Conservation (phyloP, 352 stramenopile species). For the Phytophthora boehmeriae region DNA sequence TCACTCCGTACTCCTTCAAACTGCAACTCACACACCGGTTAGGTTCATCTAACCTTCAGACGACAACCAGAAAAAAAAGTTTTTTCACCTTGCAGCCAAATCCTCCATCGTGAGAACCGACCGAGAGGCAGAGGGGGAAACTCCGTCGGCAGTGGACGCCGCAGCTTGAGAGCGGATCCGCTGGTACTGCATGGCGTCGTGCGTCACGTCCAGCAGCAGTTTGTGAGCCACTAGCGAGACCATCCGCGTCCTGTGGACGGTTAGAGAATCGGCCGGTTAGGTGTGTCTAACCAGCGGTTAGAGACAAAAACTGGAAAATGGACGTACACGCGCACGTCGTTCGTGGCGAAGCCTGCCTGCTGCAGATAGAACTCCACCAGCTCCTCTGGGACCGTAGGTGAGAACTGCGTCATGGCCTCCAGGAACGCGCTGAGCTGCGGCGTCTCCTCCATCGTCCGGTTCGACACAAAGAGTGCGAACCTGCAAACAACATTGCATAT, state of each 20-base stretch:
- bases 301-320: neutral
- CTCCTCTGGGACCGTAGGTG: constrained; percentile 75
- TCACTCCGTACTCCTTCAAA: constrained; percentile 83
- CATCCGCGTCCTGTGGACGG: constrained; percentile 50
- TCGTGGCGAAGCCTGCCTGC: constrained; percentile 67
- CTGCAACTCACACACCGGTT: constrained; percentile 25
- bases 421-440: constrained; percentile 74
- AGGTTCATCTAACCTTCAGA: neutral
- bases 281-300: constrained; percentile 1
- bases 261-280: constrained; percentile 1
- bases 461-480: neutral
- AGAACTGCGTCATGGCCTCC: constrained; percentile 61
- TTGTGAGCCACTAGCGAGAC: constrained; percentile 79
- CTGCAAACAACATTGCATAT: neutral
- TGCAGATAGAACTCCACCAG: constrained; percentile 82
- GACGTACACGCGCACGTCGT: constrained; percentile 72
- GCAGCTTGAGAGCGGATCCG: constrained; percentile 56
- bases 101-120: constrained; percentile 80
- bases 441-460: constrained; percentile 43
- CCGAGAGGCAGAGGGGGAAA: constrained; percentile 19
- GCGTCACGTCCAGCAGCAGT: constrained; percentile 79
- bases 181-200: constrained; percentile 84
- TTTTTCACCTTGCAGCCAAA: constrained; percentile 51
- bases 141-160: constrained; percentile 18
- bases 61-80: too few relatives aligned